These are phyloP conservation scores for Suillus brevipes DNA, from an alignment of 768 basidiomycete genomes.

Conservation along the genomic window DNA sequence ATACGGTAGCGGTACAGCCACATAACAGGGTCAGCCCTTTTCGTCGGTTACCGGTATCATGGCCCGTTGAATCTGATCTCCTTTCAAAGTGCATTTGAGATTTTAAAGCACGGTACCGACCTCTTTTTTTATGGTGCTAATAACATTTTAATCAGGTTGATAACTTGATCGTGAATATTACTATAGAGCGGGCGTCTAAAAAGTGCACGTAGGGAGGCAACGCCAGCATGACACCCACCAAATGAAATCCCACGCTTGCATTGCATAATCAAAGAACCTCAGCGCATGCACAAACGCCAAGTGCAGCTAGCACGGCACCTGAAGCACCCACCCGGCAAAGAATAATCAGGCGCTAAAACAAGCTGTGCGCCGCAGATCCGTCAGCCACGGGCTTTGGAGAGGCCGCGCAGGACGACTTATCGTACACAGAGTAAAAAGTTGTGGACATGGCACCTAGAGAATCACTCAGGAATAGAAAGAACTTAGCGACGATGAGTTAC, in stretches of 20 bases:
- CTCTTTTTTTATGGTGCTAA: no score
- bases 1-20: not conserved
- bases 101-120: not conserved
- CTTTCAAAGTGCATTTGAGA: not conserved
- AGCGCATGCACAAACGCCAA: not conserved
- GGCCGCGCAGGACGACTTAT: no score
- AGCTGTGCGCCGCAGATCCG: not conserved
- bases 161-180: not conserved
- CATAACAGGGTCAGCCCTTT: not conserved
- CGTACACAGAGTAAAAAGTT: not conserved
- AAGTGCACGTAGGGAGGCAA: not conserved
- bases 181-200: not conserved
- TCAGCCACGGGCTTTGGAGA: no score
- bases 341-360: not conserved
- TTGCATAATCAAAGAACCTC: not conserved
- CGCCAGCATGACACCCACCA: no score
- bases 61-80: not conserved
- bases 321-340: not conserved
- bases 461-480: not conserved
- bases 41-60: not conserved
- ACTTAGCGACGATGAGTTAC: not conserved
- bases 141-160: not conserved
- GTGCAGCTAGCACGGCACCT: not conserved
- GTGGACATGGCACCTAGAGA: not conserved
- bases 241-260: slow-evolving; percentile 3